Percentiles rank a stretch among this genome's conserved stretches.
Evolutionary conservation across 495 filamentous ascomycete genomes (phyloP).

Genomic region (Xylona heveae): DNA sequence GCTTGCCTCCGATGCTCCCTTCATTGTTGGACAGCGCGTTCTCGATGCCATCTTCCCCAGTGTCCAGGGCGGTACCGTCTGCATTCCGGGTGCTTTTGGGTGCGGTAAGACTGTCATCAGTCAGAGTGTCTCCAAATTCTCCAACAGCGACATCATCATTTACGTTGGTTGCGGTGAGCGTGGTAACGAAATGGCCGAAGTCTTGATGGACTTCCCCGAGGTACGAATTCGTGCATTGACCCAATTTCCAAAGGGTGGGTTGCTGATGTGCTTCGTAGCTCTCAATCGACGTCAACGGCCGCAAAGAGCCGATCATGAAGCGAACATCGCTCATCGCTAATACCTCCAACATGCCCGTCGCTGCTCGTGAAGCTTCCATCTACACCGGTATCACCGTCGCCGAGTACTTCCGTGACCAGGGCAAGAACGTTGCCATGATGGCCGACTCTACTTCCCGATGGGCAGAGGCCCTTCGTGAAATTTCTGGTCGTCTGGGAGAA

Average conservation of each 20-base stretch:
- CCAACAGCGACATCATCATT: conserved; percentile 96
- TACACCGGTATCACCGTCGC: conserved; percentile 97
- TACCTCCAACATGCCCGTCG: conserved; percentile 99
- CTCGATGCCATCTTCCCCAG: conserved; percentile 94
- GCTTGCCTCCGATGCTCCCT: conserved; percentile 65
- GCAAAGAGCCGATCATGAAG: conserved; percentile 99
- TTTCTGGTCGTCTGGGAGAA: conserved; percentile 95
- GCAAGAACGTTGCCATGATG: conserved; percentile 98
- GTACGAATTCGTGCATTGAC: too few species aligned
- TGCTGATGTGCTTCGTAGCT: conserved; percentile 27
- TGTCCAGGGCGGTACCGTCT: conserved; percentile 92
- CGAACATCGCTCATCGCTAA: conserved; percentile 96
- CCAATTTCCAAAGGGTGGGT: background rate
- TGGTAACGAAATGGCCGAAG: conserved; percentile 99
- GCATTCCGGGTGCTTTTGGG: conserved; percentile 95
- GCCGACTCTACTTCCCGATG: conserved; percentile 96
- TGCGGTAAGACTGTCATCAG: conserved; percentile 99
- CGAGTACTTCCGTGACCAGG: conserved; percentile 97
- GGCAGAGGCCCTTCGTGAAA: conserved; percentile 96
- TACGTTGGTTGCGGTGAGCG: conserved; percentile 98
- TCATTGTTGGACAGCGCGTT: conserved; percentile 92
- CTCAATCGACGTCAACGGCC: conserved; percentile 71
- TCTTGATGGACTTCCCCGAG: conserved; percentile 98
- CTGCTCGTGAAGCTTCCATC: conserved; percentile 94
- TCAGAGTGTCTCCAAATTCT: conserved; percentile 97